These are phyloP conservation scores for Calonectria montana DNA, from an alignment of 2,329 filamentous ascomycete species.

Conservation along the genomic window DNA sequence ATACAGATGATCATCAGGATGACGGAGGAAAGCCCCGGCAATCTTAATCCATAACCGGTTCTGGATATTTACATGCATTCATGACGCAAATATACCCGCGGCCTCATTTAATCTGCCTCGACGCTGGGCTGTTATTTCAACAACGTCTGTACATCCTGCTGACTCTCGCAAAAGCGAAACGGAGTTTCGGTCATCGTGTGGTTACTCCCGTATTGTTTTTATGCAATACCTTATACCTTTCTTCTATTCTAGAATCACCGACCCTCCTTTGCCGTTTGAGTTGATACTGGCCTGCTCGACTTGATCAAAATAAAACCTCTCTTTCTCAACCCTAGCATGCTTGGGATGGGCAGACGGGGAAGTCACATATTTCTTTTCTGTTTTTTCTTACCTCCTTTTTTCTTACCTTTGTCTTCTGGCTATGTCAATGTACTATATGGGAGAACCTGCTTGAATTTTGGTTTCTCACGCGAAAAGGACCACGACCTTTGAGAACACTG, in stretches of 20 bases:
- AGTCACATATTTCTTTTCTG: slow-evolving; percentile 25
- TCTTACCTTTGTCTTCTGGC: slow-evolving; percentile 32
- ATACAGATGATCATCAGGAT: slow-evolving; percentile 59
- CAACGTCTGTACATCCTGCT: slow-evolving; percentile 40
- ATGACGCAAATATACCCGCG: slow-evolving; percentile 49
- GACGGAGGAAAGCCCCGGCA: slow-evolving; percentile 45
- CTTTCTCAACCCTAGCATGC: slow-evolving; percentile 12
- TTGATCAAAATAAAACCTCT: slow-evolving; percentile 1
- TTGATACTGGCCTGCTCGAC: slow-evolving; percentile 26
- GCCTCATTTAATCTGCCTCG: slow-evolving; percentile 37
- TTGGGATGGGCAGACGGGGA: slow-evolving; percentile 22
- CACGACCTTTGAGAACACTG: slow-evolving; percentile 16
- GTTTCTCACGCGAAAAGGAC: slow-evolving; percentile 19
- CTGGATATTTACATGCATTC: slow-evolving; percentile 44
- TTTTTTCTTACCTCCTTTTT: slow-evolving; percentile 22
- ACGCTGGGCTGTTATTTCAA: slow-evolving; percentile 26
- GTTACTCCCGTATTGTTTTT: slow-evolving; percentile 31
- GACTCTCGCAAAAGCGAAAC: slow-evolving; percentile 39
- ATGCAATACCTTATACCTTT: slow-evolving; percentile 31
- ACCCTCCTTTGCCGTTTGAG: slow-evolving; percentile 23
- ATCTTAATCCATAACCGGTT: slow-evolving; percentile 35
- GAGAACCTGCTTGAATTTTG: slow-evolving; percentile 22
- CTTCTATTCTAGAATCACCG: slow-evolving; percentile 20
- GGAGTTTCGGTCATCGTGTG: slow-evolving; percentile 41
- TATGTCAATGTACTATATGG: slow-evolving; percentile 37